Conservation (phyloP, 192 early-diverging fungal species). For the Coemansia sp. region DNA sequence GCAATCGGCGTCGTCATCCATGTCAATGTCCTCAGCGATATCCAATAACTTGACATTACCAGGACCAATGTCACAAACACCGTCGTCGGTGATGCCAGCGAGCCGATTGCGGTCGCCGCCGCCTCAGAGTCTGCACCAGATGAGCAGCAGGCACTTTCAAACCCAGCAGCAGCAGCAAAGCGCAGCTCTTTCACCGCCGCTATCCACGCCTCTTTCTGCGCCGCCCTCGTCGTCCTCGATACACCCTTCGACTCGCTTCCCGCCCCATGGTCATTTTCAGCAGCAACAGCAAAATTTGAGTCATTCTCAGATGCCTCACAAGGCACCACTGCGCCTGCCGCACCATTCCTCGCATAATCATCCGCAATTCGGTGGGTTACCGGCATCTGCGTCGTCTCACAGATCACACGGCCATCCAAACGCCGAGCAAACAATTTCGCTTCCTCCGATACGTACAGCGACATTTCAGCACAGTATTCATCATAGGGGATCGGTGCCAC, state of each 20-base stretch:
- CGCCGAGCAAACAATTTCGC: conserved; percentile 7
- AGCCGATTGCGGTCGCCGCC: conserved; percentile 7
- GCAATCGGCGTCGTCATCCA: conserved; percentile 4
- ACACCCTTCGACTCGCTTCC: conserved; percentile 11
- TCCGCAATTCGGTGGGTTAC: not conserved
- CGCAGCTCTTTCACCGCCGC: conserved; percentile 8
- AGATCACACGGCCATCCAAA: not conserved
- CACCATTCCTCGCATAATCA: conserved; percentile 10
- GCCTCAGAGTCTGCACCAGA: not conserved
- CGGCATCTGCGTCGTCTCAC: conserved; percentile 5
- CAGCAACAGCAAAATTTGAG: not conserved
- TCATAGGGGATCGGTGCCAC: conserved; percentile 5
- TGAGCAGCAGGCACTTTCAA: not conserved
- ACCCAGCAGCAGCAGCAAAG: not conserved
- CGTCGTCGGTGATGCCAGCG: conserved; percentile 16
- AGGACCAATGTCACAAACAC: conserved; percentile 4
- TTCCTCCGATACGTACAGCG: conserved; percentile 8
- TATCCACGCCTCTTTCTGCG: conserved; percentile 22
- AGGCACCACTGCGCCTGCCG: conserved; percentile 1
- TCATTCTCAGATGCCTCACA: conserved; percentile 1
- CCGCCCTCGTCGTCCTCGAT: conserved; percentile 15
- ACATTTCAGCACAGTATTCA: not conserved
- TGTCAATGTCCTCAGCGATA: conserved; percentile 10
- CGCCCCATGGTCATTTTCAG: conserved; percentile 2
- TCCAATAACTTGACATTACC: conserved; percentile 15